Conservation (phyloP, 495 filamentous ascomycete species). For the Tuber brumale region DNA sequence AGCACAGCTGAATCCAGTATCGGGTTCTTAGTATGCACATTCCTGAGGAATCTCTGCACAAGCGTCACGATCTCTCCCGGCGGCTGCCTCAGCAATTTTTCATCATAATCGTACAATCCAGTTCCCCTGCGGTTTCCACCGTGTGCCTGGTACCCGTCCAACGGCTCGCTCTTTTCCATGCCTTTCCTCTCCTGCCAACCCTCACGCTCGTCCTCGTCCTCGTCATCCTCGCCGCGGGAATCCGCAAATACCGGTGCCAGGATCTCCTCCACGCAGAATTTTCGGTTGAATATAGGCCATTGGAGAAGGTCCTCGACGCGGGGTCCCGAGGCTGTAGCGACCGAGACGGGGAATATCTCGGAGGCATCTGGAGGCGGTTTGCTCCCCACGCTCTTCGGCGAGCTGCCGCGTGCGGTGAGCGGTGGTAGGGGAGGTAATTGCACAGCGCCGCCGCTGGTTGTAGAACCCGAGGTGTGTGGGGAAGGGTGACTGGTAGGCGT, state of each 20-base stretch:
- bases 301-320: slow-evolving; percentile 34
- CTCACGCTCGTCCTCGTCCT: slow-evolving; percentile 25
- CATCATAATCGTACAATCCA: slow-evolving; percentile 14
- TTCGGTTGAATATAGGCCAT: slow-evolving; percentile 34
- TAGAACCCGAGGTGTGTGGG: slow-evolving; percentile 23
- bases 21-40: slow-evolving; percentile 44
- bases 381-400: neutral
- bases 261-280: slow-evolving; percentile 31
- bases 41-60: slow-evolving; percentile 40
- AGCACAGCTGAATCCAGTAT: slow-evolving; percentile 39
- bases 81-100: slow-evolving; percentile 25
- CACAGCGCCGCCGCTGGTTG: slow-evolving; percentile 23
- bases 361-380: slow-evolving; percentile 4
- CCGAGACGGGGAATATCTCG: slow-evolving; percentile 23
- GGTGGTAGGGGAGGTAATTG: slow-evolving; percentile 8
- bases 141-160: slow-evolving; percentile 18
- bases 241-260: slow-evolving; percentile 36
- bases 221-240: slow-evolving; percentile 23
- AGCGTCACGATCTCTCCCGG: slow-evolving; percentile 25
- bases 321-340: slow-evolving; percentile 31
- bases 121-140: slow-evolving; percentile 24
- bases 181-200: slow-evolving; percentile 22
- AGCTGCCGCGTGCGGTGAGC: slow-evolving; percentile 1
- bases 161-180: slow-evolving; percentile 16
- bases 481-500: slow-evolving; percentile 22